These are phyloP conservation scores for Gracilaria domingensis DNA, from an alignment of 23 red algal genomes.

Conservation along the genomic window DNA sequence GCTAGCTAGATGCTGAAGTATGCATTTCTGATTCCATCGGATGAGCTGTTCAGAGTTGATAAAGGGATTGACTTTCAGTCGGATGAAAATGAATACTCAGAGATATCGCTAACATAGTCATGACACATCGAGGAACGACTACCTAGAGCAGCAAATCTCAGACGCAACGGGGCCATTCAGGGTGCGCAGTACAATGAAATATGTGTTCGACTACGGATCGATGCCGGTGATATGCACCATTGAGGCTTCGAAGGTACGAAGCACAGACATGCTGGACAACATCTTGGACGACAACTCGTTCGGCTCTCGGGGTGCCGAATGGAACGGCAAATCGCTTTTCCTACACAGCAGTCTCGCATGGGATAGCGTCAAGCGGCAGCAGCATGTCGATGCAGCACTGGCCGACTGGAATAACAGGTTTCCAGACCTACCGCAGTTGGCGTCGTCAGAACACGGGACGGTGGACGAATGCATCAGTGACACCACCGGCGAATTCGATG, in stretches of 20 bases:
- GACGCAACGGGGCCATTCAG: too few relatives aligned
- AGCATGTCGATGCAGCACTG: not conserved
- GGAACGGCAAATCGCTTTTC: not conserved
- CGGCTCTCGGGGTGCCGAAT: not conserved
- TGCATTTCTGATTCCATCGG: too few relatives aligned
- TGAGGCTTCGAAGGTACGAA: not conserved
- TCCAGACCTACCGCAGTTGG: not conserved
- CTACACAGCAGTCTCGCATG: not conserved
- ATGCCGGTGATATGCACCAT: not conserved
- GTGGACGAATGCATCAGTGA: not conserved
- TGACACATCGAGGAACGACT: too few relatives aligned
- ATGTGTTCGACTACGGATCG: conserved; percentile 15
- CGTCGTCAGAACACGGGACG: not conserved
- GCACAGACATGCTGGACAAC: not conserved
- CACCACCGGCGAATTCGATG: not conserved
- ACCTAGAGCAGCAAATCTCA: too few relatives aligned
- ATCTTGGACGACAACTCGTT: not conserved
- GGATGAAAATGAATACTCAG: too few relatives aligned
- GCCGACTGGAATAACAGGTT: not conserved
- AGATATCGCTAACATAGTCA: too few relatives aligned
- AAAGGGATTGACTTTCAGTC: too few relatives aligned
- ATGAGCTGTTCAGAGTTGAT: too few relatives aligned
- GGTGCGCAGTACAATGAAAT: conserved; percentile 4
- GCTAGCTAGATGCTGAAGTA: too few relatives aligned
- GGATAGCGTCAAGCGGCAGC: not conserved